Evolutionary conservation across 768 basidiomycete genomes (phyloP), one percentile per base, ranked within the genome.

Genomic region (Boletus barrowsii): DNA sequence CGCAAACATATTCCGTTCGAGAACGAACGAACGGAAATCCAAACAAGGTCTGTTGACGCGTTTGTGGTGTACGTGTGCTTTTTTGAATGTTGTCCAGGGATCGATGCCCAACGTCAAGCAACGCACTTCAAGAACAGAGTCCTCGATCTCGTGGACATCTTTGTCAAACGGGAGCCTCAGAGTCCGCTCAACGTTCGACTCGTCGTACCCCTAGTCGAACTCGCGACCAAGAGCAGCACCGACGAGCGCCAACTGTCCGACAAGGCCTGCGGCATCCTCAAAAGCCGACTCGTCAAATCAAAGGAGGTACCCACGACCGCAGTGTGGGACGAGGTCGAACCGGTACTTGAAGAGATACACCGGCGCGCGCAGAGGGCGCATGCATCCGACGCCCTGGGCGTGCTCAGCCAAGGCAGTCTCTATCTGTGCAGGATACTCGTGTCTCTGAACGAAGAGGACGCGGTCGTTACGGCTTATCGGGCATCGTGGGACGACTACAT

Each of bases 121-220:
- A 88, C 91, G 6, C 90, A 98, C 71, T 98, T 97, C 83, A 98
- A 96, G 69, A 93, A 91, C 69, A 86, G 95, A 13, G 88, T 97
- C 29, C 84, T 99, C 29, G 96, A 98, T 69, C 81, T 99, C n/a
- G 79, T 98, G 54, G 94, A 98, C 50, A 83, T 80, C 22, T 95
- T 86, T 73, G 72, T 88, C 59, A 88, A 83, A 67, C 86, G 83
- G 62, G 88, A 93, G 60, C 80, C 88, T 2, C 76, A 83, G n/a
- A 96, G 81, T 66, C 77, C 86, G 0, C 77, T 87, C 51, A 72
- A 84, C 49, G 63, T 91, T 37, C 83, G 80, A 37, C 75, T 91
- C 45, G 76, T 97, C 58, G 59, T 86, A 3, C 90, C 95, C 10
- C 76, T 99, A 35, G 74, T 95, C 54, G 86, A 88, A 49, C 79